Conservation (phyloP, 169 alveolate genomes). For the Cryptosporidium meleagridis region DNA sequence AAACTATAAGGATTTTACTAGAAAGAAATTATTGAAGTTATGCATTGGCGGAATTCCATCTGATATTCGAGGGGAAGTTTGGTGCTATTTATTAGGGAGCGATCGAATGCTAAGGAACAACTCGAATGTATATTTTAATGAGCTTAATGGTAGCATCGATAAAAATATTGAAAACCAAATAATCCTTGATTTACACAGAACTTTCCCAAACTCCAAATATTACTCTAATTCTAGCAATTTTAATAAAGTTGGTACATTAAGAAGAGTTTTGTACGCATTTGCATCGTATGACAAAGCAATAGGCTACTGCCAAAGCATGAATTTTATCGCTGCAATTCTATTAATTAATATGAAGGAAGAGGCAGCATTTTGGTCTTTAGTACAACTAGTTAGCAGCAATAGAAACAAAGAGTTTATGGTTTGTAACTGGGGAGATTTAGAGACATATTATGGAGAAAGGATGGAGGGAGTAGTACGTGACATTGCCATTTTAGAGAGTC, state of each 20-base stretch:
- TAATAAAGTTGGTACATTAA: constrained; percentile 37
- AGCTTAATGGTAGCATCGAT: constrained; percentile 4
- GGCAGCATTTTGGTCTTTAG: constrained; percentile 81
- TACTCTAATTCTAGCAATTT: background rate
- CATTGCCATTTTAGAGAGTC: constrained; percentile 6
- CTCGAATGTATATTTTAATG: background rate
- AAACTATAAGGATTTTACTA: constrained; percentile 23
- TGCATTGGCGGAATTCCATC: constrained; percentile 51
- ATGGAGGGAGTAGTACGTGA: constrained; percentile 63
- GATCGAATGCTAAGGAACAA: constrained; percentile 7
- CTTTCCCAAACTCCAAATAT: constrained; percentile 34
- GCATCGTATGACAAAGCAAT: constrained; percentile 79
- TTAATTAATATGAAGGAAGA: constrained; percentile 85
- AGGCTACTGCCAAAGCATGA: constrained; percentile 87
- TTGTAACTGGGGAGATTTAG: constrained; percentile 13
- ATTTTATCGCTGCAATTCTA: constrained; percentile 82
- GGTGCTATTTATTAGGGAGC: constrained; percentile 68
- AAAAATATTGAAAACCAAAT: constrained; percentile 49
- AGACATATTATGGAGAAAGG: constrained; percentile 24
- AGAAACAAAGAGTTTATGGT: constrained; percentile 22
- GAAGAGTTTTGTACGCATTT: constrained; percentile 80
- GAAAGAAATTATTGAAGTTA: constrained; percentile 3
- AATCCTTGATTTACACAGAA: constrained; percentile 46
- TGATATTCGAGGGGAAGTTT: constrained; percentile 53
- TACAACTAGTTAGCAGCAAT: constrained; percentile 22